These are phyloP conservation scores for Furcasterigmium furcatum DNA, from an alignment of 2,329 filamentous ascomycete genomes.

Conservation along the genomic window DNA sequence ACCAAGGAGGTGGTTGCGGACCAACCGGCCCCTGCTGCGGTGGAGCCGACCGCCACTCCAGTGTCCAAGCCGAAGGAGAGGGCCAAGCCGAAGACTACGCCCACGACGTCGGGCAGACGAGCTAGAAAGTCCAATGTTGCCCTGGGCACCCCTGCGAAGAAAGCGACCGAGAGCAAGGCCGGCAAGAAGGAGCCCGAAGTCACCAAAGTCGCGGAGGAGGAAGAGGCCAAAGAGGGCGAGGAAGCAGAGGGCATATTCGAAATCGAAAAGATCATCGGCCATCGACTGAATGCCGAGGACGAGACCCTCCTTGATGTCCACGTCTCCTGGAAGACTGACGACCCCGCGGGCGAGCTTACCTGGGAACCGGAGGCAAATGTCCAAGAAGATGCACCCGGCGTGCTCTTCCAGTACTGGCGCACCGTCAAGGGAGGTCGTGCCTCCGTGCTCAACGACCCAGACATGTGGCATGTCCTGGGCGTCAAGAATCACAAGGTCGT, in stretches of 20 bases:
- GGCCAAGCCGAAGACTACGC: too few relatives aligned
- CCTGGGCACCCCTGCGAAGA: too few relatives aligned
- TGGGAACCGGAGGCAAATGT: conserved; percentile 30
- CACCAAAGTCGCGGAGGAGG: too few relatives aligned
- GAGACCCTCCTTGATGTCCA: conserved; percentile 21
- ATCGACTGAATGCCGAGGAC: conserved; percentile 9
- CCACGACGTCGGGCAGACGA: too few relatives aligned
- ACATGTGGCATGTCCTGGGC: conserved; percentile 13
- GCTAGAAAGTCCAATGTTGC: too few relatives aligned
- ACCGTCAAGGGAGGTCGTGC: conserved; percentile 11
- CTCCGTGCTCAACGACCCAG: conserved; percentile 9
- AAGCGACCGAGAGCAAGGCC: too few relatives aligned
- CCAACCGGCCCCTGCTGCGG: too few relatives aligned
- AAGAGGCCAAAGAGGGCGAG: conserved; percentile 2
- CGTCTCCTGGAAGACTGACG: conserved; percentile 23
- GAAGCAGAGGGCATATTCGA: too few relatives aligned
- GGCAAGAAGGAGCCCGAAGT: too few relatives aligned
- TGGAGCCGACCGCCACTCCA: too few relatives aligned
- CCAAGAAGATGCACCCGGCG: conserved; percentile 25
- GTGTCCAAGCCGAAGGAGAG: too few relatives aligned
- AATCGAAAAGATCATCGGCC: conserved; percentile 7
- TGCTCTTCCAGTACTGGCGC: conserved; percentile 17
- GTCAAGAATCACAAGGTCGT: conserved; percentile 10
- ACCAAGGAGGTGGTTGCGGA: neutral
- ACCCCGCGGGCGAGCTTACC: conserved; percentile 19